Percentiles rank a stretch among this genome's conserved stretches.
Conservation (phyloP, 495 filamentous ascomycete genomes). For the Mytilinidion resinicola region DNA sequence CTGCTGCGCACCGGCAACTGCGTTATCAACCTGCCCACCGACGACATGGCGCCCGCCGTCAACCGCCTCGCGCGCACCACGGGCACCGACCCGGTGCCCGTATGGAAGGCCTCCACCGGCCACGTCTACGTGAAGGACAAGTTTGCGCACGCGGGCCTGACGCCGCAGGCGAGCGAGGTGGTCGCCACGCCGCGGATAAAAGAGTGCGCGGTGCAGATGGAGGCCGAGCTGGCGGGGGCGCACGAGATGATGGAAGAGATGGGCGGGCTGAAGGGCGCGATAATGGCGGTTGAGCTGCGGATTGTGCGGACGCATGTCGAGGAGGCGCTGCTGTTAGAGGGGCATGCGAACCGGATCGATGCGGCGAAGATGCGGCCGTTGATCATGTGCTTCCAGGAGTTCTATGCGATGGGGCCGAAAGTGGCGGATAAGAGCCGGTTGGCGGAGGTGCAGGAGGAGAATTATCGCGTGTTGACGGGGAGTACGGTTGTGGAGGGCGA, state of each 20-base stretch:
- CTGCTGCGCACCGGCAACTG: slow-evolving; percentile 41
- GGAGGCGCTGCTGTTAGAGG: slow-evolving; percentile 29
- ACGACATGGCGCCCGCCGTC: slow-evolving; percentile 36
- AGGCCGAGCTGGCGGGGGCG: slow-evolving; percentile 34
- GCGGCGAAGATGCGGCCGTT: slow-evolving; percentile 40
- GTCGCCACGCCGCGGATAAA: slow-evolving; percentile 27
- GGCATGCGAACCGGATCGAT: slow-evolving; percentile 39
- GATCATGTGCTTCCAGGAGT: slow-evolving; percentile 42
- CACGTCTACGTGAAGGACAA: slow-evolving; percentile 42
- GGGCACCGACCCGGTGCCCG: slow-evolving; percentile 30
- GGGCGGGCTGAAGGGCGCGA: slow-evolving; percentile 18
- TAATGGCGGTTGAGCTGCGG: slow-evolving; percentile 18
- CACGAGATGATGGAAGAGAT: slow-evolving; percentile 35
- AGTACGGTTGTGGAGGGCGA: not conserved
- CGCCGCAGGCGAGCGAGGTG: slow-evolving; percentile 33
- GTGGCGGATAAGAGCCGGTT: slow-evolving; percentile 30
- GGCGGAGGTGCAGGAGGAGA: slow-evolving; percentile 35
- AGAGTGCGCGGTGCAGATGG: slow-evolving; percentile 42
- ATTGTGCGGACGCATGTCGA: slow-evolving; percentile 20
- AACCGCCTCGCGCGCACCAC: slow-evolving; percentile 41
- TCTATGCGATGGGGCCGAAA: slow-evolving; percentile 34
- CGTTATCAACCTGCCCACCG: slow-evolving; percentile 41
- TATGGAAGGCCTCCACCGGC: slow-evolving; percentile 25
- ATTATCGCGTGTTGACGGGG: slow-evolving; percentile 30
- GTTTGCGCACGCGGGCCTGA: slow-evolving; percentile 34